These are phyloP conservation scores for Didymella exigua DNA, from an alignment of 2,329 filamentous ascomycete species.

Conservation along the genomic window DNA sequence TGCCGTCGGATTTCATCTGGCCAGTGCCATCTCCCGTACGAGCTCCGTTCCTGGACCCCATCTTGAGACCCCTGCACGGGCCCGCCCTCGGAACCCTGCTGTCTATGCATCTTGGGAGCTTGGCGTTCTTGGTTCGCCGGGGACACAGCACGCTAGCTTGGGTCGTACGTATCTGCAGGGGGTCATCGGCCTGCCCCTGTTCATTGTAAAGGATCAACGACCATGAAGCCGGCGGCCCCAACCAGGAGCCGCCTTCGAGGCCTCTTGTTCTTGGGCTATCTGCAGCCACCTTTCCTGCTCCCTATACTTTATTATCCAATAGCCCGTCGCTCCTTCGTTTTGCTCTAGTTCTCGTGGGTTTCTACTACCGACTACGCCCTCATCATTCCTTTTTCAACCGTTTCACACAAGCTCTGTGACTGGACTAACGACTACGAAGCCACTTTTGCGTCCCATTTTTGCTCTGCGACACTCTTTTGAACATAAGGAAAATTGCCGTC, in stretches of 20 bases:
- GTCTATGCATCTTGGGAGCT: conserved; percentile 28
- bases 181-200: conserved; percentile 28
- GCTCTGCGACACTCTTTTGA: conserved; percentile 30
- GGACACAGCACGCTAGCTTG: conserved; percentile 24
- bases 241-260: conserved; percentile 36
- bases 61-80: conserved; percentile 23
- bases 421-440: conserved; percentile 15
- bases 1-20: conserved; percentile 15
- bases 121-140: conserved; percentile 28
- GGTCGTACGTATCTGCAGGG: conserved; percentile 35
- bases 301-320: conserved; percentile 36
- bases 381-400: conserved; percentile 26
- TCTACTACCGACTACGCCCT: conserved; percentile 30
- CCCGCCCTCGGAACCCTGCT: conserved; percentile 32
- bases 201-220: conserved; percentile 40
- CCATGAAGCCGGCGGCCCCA: conserved; percentile 37
- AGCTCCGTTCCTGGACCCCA: conserved; percentile 35
- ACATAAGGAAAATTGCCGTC: conserved; percentile 12
- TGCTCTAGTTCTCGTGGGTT: conserved; percentile 29
- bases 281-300: conserved; percentile 30
- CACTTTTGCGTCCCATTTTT: conserved; percentile 29
- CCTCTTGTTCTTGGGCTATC: conserved; percentile 28
- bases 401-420: conserved; percentile 18
- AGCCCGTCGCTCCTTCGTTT: conserved; percentile 31
- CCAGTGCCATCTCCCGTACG: conserved; percentile 29